A percentile compares a stretch with the other conserved stretches of the same genome.
Evolutionary conservation across 2,329 filamentous ascomycete species (phyloP).

Genomic region (Fusarium chlamydosporum): DNA sequence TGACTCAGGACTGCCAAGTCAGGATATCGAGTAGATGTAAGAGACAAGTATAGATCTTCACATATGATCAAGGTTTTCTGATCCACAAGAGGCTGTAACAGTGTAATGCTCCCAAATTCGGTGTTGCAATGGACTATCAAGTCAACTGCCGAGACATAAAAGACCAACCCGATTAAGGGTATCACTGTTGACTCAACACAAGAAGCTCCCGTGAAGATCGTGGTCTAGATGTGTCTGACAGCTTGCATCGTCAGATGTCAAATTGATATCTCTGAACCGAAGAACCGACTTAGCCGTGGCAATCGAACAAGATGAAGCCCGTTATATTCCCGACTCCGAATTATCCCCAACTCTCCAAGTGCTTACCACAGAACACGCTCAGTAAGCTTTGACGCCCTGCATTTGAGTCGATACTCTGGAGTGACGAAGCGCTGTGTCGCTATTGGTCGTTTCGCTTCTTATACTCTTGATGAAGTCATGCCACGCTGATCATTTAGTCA

Average conservation of each 20-base stretch:
- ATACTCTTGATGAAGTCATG: conserved; percentile 24
- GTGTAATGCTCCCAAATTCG: background rate
- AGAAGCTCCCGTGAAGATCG: background rate
- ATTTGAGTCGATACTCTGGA: background rate
- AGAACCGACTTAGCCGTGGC: conserved; percentile 9
- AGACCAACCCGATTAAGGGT: background rate
- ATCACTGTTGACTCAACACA: conserved; percentile 6
- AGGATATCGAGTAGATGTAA: background rate
- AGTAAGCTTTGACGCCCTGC: background rate
- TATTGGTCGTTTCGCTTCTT: background rate
- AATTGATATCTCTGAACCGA: conserved; percentile 1
- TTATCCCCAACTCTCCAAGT: conserved; percentile 2
- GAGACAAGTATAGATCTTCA: conserved; percentile 6
- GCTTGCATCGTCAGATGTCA: background rate
- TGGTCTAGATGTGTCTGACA: background rate
- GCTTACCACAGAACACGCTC: background rate
- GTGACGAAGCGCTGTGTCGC: background rate
- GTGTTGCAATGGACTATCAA: background rate
- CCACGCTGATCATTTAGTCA: conserved; percentile 5
- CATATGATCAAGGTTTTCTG: conserved; percentile 1
- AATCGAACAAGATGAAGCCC: background rate
- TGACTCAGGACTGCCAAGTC: background rate
- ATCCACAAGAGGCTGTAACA: background rate
- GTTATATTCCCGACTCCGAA: background rate
- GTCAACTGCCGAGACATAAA: conserved; percentile 3